Conservation (phyloP, 2,329 filamentous ascomycete genomes). For the Fusarium robinianum region DNA sequence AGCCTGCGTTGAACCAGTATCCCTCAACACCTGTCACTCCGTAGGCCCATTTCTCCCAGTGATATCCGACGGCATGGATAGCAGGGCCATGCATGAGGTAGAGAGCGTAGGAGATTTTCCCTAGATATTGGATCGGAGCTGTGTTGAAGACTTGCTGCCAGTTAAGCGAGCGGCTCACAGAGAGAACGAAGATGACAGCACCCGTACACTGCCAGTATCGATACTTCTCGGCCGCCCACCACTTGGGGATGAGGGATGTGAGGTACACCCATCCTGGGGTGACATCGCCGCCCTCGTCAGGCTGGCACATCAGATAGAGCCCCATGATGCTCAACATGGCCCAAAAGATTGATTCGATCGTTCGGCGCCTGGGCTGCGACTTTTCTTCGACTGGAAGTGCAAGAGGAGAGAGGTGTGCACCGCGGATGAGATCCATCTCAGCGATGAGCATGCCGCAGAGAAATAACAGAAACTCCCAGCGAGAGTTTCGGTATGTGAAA, state of each 20-base stretch:
- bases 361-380: constrained; percentile 4
- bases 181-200: constrained; percentile 56
- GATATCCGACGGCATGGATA: constrained; percentile 58
- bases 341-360: constrained; percentile 42
- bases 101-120: constrained; percentile 63
- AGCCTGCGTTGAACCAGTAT: constrained; percentile 51
- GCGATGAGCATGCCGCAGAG: constrained; percentile 59
- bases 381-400: constrained; percentile 34
- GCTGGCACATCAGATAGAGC: constrained; percentile 55
- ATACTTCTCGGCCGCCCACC: constrained; percentile 54
- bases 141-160: constrained; percentile 58
- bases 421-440: constrained; percentile 57
- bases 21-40: constrained; percentile 53
- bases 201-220: constrained; percentile 62
- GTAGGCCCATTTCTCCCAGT: constrained; percentile 55
- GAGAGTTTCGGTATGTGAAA: constrained; percentile 52
- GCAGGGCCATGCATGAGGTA: constrained; percentile 65
- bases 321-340: constrained; percentile 50
- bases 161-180: constrained; percentile 50
- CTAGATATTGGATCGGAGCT: constrained; percentile 58
- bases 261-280: constrained; percentile 59
- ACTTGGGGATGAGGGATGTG: constrained; percentile 52
- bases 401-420: constrained; percentile 46
- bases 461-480: constrained; percentile 62
- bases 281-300: constrained; percentile 47